Evolutionary conservation across 2,329 filamentous ascomycete species (phyloP).

Genomic region (Aureobasidium vineae): DNA sequence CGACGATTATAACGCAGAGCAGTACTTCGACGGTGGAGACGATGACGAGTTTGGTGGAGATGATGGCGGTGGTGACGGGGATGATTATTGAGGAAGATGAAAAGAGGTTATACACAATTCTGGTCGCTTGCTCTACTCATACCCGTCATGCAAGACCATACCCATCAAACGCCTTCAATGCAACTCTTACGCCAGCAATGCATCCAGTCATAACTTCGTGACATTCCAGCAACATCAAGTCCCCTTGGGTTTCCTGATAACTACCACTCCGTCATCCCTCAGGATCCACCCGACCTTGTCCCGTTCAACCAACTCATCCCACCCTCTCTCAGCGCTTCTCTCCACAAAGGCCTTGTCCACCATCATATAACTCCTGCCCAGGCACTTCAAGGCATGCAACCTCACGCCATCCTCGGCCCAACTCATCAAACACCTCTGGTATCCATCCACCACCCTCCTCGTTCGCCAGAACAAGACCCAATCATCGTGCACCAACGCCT

Average conservation of each 20-base stretch:
- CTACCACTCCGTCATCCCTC: slow-evolving; percentile 51
- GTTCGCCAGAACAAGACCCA: slow-evolving; percentile 75
- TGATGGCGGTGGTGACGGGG: slow-evolving; percentile 46
- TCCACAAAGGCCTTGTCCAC: slow-evolving; percentile 70
- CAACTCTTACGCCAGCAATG: neutral
- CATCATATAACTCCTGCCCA: slow-evolving; percentile 76
- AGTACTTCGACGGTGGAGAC: slow-evolving; percentile 63
- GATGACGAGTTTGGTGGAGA: slow-evolving; percentile 54
- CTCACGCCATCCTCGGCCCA: slow-evolving; percentile 74
- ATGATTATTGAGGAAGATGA: neutral
- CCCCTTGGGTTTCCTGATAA: slow-evolving; percentile 21
- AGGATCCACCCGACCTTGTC: slow-evolving; percentile 84
- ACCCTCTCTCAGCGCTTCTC: slow-evolving; percentile 64
- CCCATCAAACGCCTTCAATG: neutral
- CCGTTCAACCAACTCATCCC: slow-evolving; percentile 66
- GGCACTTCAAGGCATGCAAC: slow-evolving; percentile 77
- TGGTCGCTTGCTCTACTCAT: neutral
- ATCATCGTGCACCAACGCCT: slow-evolving; percentile 74
- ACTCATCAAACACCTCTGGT: slow-evolving; percentile 75
- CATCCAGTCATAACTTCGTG: slow-evolving; percentile 12
- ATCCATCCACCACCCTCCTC: slow-evolving; percentile 71
- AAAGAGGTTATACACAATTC: neutral
- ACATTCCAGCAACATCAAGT: neutral
- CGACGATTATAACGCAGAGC: slow-evolving; percentile 63
- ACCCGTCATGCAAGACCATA: neutral